A percentile compares a stretch with the other conserved stretches of the same genome.
Evolutionary conservation across 805 yeast genomes (phyloP).

Genomic region (Barnettozyma sp.): DNA sequence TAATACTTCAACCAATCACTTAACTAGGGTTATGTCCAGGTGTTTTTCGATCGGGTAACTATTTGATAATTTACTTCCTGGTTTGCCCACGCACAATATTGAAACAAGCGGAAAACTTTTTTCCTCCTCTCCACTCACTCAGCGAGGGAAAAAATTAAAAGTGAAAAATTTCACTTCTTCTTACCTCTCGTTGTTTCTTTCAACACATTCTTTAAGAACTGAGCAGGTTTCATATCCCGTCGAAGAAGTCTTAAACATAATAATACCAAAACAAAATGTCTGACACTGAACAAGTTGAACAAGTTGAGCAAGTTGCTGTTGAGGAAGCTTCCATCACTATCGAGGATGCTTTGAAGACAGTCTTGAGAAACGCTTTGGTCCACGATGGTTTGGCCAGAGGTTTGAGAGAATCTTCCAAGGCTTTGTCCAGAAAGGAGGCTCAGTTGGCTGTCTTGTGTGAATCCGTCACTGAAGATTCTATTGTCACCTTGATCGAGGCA

Average conservation of each 20-base stretch:
- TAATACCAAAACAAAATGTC: conserved; percentile 52
- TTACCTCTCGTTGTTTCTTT: neutral
- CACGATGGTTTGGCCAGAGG: conserved; percentile 99
- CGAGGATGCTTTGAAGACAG: conserved; percentile 97
- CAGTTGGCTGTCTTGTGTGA: conserved; percentile 96
- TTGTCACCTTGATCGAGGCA: conserved; percentile 97
- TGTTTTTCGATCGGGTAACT: no score
- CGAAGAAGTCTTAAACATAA: conserved; percentile 67
- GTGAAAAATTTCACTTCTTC: neutral
- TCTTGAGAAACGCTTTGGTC: conserved; percentile 94
- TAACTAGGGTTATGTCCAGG: no score
- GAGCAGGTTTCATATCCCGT: conserved; percentile 50
- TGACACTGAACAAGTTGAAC: conserved; percentile 87
- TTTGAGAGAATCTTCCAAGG: conserved; percentile 99
- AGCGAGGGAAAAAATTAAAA: conserved; percentile 7
- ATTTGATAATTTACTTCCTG: no score
- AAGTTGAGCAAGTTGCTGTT: conserved; percentile 78
- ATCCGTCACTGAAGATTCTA: conserved; percentile 96
- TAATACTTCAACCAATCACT: no score
- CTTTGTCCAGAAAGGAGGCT: conserved; percentile 95
- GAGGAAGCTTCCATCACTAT: conserved; percentile 89
- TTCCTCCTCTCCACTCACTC: no score
- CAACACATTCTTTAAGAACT: conserved; percentile 38
- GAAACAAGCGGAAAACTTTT: no score
- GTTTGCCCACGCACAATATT: no score